These are phyloP conservation scores for Parietaria judaica DNA, from an alignment of 306 rosid genomes.

Conservation along the genomic window DNA sequence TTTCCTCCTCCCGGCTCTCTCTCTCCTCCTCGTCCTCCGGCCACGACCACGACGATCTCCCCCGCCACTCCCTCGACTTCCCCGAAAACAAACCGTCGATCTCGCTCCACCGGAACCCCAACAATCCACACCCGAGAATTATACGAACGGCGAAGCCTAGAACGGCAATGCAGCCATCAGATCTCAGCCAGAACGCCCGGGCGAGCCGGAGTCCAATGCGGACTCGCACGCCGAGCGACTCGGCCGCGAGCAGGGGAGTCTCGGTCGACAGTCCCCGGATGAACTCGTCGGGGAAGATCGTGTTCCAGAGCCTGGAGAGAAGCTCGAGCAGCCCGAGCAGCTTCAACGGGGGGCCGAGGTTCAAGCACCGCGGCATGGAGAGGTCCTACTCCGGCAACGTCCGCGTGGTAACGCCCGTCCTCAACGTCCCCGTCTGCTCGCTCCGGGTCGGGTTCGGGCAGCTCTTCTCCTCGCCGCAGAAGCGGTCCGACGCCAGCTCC, in stretches of 20 bases:
- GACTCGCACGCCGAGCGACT: slow-evolving; percentile 21
- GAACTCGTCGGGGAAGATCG: slow-evolving; percentile 91
- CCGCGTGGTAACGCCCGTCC: slow-evolving; percentile 84
- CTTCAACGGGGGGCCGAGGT: slow-evolving; percentile 82
- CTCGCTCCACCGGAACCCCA: slow-evolving; percentile 36
- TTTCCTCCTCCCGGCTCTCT: slow-evolving; percentile 68
- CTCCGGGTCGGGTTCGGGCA: slow-evolving; percentile 82
- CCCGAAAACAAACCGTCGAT: slow-evolving; percentile 42
- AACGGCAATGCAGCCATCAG: slow-evolving; percentile 14
- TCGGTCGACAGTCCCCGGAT: slow-evolving; percentile 90
- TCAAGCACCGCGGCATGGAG: slow-evolving; percentile 86
- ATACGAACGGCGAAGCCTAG: slow-evolving; percentile 48
- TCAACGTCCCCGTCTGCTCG: slow-evolving; percentile 86
- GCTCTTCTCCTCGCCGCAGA: slow-evolving; percentile 72
- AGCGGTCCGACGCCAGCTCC: slow-evolving; percentile 29
- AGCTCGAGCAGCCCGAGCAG: slow-evolving; percentile 96
- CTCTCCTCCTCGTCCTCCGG: slow-evolving; percentile 85
- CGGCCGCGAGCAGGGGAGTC: slow-evolving; percentile 51
- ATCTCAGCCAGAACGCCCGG: slow-evolving; percentile 11
- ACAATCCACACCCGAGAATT: slow-evolving; percentile 36
- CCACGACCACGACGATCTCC: slow-evolving; percentile 87
- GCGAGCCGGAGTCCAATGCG: slow-evolving; percentile 58
- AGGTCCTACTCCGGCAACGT: slow-evolving; percentile 92
- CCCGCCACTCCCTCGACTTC: slow-evolving; percentile 61
- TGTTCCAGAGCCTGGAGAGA: slow-evolving; percentile 81